Evolutionary conservation across 495 filamentous ascomycete species (phyloP).

Genomic region (Penicillium lividum): DNA sequence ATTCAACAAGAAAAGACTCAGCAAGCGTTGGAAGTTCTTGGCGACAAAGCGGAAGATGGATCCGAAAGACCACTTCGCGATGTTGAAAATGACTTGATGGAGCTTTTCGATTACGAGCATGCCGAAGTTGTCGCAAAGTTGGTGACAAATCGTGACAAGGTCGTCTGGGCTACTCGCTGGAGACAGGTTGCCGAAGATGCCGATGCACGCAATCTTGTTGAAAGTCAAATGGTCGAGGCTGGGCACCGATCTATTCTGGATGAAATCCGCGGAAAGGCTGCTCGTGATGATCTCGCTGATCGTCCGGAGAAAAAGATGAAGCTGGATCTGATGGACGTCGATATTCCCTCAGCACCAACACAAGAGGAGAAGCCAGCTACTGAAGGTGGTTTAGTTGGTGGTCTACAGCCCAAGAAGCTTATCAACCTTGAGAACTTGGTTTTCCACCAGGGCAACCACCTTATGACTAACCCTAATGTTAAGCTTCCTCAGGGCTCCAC

Average conservation of each 20-base stretch:
- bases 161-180: constrained; percentile 93
- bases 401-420: constrained; percentile 80
- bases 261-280: constrained; percentile 70
- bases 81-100: constrained; percentile 97
- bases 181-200: constrained; percentile 79
- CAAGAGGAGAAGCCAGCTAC: constrained; percentile 47
- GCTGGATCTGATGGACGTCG: constrained; percentile 85
- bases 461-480: constrained; percentile 97
- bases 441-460: constrained; percentile 96
- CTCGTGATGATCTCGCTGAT: constrained; percentile 50
- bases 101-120: constrained; percentile 95
- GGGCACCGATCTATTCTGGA: constrained; percentile 86
- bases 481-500: constrained; percentile 94
- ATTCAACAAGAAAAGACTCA: constrained; percentile 85
- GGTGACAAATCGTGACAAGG: constrained; percentile 86
- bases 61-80: constrained; percentile 83
- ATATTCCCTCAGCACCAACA: constrained; percentile 64
- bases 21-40: constrained; percentile 76
- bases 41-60: constrained; percentile 72
- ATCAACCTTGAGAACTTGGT: constrained; percentile 95
- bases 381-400: constrained; percentile 72
- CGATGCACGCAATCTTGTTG: constrained; percentile 73
- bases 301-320: constrained; percentile 80
- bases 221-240: constrained; percentile 84
- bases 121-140: constrained; percentile 90